phyloP scores from a whole-genome alignment of 192 early-diverging fungal genomes.

The Backusella macrospora region DNA sequence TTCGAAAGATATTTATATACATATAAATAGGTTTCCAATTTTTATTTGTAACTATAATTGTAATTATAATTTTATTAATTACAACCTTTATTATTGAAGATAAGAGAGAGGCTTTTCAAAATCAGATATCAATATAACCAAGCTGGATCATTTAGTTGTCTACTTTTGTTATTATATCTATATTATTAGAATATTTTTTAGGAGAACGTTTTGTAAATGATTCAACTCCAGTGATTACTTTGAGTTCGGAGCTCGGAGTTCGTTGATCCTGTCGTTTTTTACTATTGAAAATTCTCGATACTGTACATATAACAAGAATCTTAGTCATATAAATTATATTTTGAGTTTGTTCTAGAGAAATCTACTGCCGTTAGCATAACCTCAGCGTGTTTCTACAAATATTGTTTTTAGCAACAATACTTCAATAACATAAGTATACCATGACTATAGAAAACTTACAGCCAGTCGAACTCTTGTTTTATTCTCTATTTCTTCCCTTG shows the following conservation, averaged over 20 bases:
- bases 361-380: conserved; percentile 76
- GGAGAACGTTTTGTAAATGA: conserved; percentile 78
- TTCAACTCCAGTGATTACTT: conserved; percentile 79
- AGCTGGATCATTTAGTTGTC: conserved; percentile 34
- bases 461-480: background rate
- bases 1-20: too few species aligned
- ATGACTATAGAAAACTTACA: background rate
- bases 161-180: conserved; percentile 30
- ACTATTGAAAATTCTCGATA: conserved; percentile 83
- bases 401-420: background rate
- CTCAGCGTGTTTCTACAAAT: conserved; percentile 76
- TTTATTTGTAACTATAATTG: too few species aligned
- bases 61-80: too few species aligned
- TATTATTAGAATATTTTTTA: background rate
- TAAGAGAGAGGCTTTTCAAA: background rate
- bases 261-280: conserved; percentile 64
- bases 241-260: conserved; percentile 71
- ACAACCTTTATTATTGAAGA: too few species aligned
- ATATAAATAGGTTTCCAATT: too few species aligned
- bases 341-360: too few species aligned
- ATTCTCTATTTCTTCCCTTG: conserved; percentile 53
- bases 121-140: conserved; percentile 19
- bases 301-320: conserved; percentile 17
- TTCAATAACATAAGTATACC: background rate
- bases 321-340: background rate